Conservation (phyloP, 2,329 filamentous ascomycete species). For the Fusarium metavorans region DNA sequence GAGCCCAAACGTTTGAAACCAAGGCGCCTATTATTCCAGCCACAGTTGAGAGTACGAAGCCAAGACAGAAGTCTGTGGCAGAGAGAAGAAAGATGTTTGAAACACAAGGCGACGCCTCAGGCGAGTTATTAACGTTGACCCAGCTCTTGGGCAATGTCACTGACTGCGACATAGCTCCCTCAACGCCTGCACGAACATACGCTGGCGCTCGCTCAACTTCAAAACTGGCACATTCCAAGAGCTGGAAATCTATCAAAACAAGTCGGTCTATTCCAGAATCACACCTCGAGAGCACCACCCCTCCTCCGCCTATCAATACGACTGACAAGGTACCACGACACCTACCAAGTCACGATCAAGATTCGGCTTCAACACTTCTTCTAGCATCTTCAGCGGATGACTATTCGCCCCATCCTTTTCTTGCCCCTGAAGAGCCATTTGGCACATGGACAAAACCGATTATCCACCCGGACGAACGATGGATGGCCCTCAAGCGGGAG, state of each 20-base stretch:
- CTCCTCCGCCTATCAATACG: neutral
- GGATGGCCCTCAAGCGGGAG: slow-evolving; percentile 22
- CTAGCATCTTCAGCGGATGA: neutral
- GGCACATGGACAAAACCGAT: slow-evolving; percentile 21
- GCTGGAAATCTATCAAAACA: slow-evolving; percentile 19
- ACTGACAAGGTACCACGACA: neutral
- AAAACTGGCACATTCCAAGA: slow-evolving; percentile 26
- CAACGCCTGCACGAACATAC: neutral
- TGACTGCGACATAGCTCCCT: slow-evolving; percentile 5
- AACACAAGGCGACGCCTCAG: neutral
- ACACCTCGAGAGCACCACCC: neutral
- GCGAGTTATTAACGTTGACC: neutral
- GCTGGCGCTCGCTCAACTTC: neutral
- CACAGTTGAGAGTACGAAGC: slow-evolving; percentile 1
- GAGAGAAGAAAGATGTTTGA: slow-evolving; percentile 43
- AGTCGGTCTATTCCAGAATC: neutral
- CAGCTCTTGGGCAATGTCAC: neutral
- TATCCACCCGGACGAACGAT: slow-evolving; percentile 23
- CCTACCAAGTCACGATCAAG: neutral
- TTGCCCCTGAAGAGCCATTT: slow-evolving; percentile 23
- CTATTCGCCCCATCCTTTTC: slow-evolving; percentile 5
- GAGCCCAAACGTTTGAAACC: slow-evolving; percentile 28
- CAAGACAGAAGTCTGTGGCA: slow-evolving; percentile 40
- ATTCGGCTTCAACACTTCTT: neutral
- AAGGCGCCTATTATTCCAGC: neutral